phyloP scores from a whole-genome alignment of 2,329 filamentous ascomycete genomes.

The Colletotrichum ledebouriae region DNA sequence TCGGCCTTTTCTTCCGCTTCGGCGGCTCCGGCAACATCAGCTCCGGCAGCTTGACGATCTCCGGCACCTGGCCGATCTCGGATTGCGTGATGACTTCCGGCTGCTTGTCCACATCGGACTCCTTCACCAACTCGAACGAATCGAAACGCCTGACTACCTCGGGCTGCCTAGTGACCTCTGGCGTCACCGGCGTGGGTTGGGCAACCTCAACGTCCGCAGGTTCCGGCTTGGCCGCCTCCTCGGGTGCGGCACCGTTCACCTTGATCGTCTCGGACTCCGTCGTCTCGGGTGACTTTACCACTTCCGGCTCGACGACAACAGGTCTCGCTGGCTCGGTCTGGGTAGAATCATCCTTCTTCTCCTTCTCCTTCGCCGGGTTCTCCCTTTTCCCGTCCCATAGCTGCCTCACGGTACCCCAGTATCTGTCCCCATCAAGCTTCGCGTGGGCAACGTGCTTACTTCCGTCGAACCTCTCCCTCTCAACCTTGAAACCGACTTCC shows the following conservation, averaged over 20 bases:
- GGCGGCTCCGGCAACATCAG: background rate
- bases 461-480: slow-evolving; percentile 60
- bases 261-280: background rate
- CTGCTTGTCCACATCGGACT: slow-evolving; percentile 2
- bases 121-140: background rate
- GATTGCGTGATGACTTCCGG: background rate
- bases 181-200: background rate
- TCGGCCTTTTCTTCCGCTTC: slow-evolving; percentile 28
- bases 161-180: background rate
- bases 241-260: background rate
- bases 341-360: background rate
- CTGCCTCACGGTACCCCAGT: slow-evolving; percentile 63
- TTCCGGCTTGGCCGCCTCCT: background rate
- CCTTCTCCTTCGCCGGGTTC: background rate
- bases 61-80: slow-evolving; percentile 2
- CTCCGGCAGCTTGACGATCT: slow-evolving; percentile 10
- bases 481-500: slow-evolving; percentile 56
- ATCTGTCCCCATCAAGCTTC: slow-evolving; percentile 59
- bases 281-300: background rate
- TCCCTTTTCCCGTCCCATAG: slow-evolving; percentile 56
- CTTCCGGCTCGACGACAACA: background rate
- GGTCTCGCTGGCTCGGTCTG: background rate
- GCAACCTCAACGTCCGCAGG: background rate
- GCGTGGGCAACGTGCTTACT: slow-evolving; percentile 66
- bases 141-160: slow-evolving; percentile 3